These are phyloP conservation scores for Kockovaella imperatae DNA, from an alignment of 768 basidiomycete species.

Conservation along the genomic window DNA sequence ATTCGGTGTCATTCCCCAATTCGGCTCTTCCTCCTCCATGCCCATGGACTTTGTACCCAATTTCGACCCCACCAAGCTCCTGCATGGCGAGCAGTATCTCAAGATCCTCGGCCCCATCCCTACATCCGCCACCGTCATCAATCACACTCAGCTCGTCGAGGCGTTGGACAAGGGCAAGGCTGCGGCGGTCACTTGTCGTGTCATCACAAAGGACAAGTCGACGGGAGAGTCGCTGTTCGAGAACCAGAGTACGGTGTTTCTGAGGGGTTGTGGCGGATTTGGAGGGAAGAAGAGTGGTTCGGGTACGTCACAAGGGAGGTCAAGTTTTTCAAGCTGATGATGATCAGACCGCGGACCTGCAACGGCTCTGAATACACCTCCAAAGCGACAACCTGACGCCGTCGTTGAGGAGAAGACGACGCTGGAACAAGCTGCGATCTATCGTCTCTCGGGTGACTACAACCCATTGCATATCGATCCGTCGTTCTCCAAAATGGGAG, in stretches of 20 bases:
- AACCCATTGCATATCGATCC: slow-evolving; percentile 93
- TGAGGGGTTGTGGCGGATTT: slow-evolving; percentile 92
- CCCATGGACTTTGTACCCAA: slow-evolving; percentile 73
- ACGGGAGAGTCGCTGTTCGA: slow-evolving; percentile 79
- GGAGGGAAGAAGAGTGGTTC: slow-evolving; percentile 78
- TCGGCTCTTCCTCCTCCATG: slow-evolving; percentile 60
- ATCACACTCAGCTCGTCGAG: slow-evolving; percentile 57
- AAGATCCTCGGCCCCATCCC: slow-evolving; percentile 79
- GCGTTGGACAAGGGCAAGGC: slow-evolving; percentile 67
- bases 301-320: slow-evolving; percentile 50
- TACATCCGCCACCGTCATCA: slow-evolving; percentile 70
- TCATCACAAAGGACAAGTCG: slow-evolving; percentile 69
- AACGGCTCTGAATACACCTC: slow-evolving; percentile 69
- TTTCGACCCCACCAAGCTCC: slow-evolving; percentile 90
- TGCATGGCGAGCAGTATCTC: slow-evolving; percentile 95
- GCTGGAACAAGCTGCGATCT: slow-evolving; percentile 75
- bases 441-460: slow-evolving; percentile 81
- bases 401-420: slow-evolving; percentile 82
- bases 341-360: slow-evolving; percentile 77
- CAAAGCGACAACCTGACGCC: slow-evolving; percentile 74
- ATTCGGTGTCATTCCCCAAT: slow-evolving; percentile 91
- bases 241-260: slow-evolving; percentile 83
- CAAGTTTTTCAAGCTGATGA: slow-evolving; percentile 1
- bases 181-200: slow-evolving; percentile 71
- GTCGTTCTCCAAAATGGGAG: slow-evolving; percentile 88